phyloP scores from a whole-genome alignment of 2,329 filamentous ascomycete genomes.

The Annulohypoxylon truncatum region DNA sequence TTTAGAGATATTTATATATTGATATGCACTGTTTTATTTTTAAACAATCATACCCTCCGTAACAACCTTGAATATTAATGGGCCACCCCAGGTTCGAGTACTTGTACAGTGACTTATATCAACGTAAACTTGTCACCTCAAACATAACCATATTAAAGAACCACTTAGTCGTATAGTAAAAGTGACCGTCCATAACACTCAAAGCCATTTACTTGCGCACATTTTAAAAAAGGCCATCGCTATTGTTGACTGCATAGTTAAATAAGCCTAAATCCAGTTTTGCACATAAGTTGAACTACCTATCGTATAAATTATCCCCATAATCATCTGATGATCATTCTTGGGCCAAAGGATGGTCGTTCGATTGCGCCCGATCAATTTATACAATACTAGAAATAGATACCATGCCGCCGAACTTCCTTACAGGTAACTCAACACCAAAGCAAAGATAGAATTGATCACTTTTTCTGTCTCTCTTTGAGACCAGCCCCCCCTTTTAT shows the following conservation, averaged over 20 bases:
- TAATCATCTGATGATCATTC: conserved; percentile 16
- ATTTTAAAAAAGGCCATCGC: background rate
- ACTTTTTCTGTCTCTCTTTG: background rate
- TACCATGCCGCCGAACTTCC: background rate
- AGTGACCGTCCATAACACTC: too few species aligned
- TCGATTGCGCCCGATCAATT: conserved; percentile 16
- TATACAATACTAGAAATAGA: conserved; percentile 13
- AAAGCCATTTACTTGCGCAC: background rate
- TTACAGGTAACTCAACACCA: background rate
- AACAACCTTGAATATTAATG: too few species aligned
- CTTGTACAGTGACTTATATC: too few species aligned
- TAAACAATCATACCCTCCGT: too few species aligned
- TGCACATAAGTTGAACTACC: conserved; percentile 9
- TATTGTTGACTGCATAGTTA: background rate
- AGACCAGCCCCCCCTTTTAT: background rate
- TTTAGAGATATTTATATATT: background rate
- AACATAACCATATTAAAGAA: too few species aligned
- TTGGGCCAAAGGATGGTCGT: conserved; percentile 1
- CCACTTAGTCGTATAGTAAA: too few species aligned
- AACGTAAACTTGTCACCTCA: too few species aligned
- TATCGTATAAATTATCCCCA: conserved; percentile 9
- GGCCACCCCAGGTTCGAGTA: too few species aligned
- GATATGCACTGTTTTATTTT: too few species aligned
- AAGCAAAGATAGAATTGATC: background rate
- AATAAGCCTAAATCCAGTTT: conserved; percentile 21